These are phyloP conservation scores for Penicillium sp. DNA, from an alignment of 2,329 filamentous ascomycete genomes.

Conservation along the genomic window DNA sequence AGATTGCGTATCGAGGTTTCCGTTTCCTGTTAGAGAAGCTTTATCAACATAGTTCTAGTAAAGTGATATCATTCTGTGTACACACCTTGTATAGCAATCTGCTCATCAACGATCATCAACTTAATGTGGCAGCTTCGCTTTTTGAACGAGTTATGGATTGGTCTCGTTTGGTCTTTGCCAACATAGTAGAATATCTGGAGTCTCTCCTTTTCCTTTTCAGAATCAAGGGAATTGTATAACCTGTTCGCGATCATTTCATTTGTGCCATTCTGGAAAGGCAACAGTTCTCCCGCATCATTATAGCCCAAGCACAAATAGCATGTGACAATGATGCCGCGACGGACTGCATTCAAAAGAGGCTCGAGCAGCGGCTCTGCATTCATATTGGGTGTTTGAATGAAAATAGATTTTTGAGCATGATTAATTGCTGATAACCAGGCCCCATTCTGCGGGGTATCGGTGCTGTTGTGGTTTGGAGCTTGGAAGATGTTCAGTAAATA, in stretches of 20 bases:
- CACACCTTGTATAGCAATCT: slow-evolving; percentile 68
- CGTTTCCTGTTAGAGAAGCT: slow-evolving; percentile 57
- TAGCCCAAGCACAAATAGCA: slow-evolving; percentile 79
- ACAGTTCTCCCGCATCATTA: slow-evolving; percentile 77
- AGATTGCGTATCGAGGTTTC: slow-evolving; percentile 80
- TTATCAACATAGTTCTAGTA: not conserved
- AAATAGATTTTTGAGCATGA: slow-evolving; percentile 68
- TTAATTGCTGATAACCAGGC: slow-evolving; percentile 73
- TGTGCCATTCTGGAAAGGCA: slow-evolving; percentile 76
- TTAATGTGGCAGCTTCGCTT: slow-evolving; percentile 77
- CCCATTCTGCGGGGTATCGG: slow-evolving; percentile 74
- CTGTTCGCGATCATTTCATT: slow-evolving; percentile 73
- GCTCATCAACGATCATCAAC: slow-evolving; percentile 73
- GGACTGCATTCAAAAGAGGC: slow-evolving; percentile 68
- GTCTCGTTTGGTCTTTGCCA: slow-evolving; percentile 72
- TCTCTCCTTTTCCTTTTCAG: slow-evolving; percentile 53
- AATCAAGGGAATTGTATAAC: slow-evolving; percentile 64
- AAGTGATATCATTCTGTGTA: not conserved
- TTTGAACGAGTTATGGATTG: slow-evolving; percentile 70
- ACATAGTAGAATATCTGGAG: slow-evolving; percentile 74
- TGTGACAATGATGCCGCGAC: slow-evolving; percentile 69
- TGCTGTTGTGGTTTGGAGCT: slow-evolving; percentile 64
- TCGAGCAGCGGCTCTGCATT: slow-evolving; percentile 73
- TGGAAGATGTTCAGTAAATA: not conserved
- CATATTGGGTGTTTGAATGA: slow-evolving; percentile 79